Conservation (phyloP, 2,329 filamentous ascomycete genomes). For the Verticillium dahliae region DNA sequence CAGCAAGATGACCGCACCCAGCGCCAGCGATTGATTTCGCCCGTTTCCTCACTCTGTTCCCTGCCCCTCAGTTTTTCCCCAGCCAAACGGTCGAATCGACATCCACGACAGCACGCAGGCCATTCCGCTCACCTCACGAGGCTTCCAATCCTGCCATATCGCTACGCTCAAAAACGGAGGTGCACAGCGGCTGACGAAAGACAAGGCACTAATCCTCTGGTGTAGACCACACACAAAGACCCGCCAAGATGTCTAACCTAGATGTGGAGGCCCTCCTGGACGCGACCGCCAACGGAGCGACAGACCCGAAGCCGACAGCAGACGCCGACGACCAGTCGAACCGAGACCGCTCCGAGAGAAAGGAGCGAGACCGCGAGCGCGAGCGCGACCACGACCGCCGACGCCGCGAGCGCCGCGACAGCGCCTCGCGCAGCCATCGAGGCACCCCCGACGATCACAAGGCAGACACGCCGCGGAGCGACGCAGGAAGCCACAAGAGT, state of each 20-base stretch:
- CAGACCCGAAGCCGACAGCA: conserved; percentile 37
- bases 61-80: not conserved
- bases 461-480: conserved; percentile 64
- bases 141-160: not conserved
- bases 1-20: not conserved
- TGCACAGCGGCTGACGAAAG: not conserved
- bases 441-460: conserved; percentile 51
- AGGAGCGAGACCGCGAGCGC: conserved; percentile 47
- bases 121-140: not conserved
- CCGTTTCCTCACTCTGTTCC: not conserved
- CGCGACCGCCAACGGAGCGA: conserved; percentile 63
- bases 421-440: conserved; percentile 35
- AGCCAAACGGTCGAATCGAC: not conserved
- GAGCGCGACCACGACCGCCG: conserved; percentile 47
- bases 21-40: not conserved
- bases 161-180: no score
- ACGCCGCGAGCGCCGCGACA: conserved; percentile 48
- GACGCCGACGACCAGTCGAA: conserved; percentile 51
- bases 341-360: conserved; percentile 39
- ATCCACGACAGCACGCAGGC: not conserved
- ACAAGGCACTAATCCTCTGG: not conserved
- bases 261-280: conserved; percentile 91
- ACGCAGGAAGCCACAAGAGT: conserved; percentile 74
- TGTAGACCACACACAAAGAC: not conserved
- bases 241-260: conserved; percentile 37